Evolutionary conservation across 2,329 filamentous ascomycete genomes (phyloP), one percentile per base, ranked within the genome.

Genomic region (Alternaria atra): DNA sequence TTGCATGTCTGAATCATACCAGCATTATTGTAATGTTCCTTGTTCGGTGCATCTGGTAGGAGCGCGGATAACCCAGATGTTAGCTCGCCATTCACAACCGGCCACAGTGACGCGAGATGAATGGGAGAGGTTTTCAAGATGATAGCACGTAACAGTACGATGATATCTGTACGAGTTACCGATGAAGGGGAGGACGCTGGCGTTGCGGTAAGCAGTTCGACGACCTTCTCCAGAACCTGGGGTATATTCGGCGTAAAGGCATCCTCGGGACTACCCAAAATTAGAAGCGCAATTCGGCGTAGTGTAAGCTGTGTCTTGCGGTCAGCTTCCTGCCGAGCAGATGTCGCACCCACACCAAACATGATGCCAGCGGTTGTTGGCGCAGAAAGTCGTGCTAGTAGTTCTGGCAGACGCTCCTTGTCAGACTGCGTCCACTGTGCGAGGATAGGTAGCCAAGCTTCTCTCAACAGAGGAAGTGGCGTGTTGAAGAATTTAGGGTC

Each of bases 311-410:
- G 94, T 1, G 94, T 93, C 79, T 91, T 95, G 59, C 94, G 90
- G 78, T 99, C 95, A 6, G 96, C 93, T 80, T 99, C 95, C n/a
- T 96, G 86, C 60, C 95, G 87, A 35, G 95, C 95, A 43, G 94
- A 96, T 23, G 92, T 93, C 6, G 95, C 95, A 10, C 96, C 96
- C 0, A 99, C 95, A n/a, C 95, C 95, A 73, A 99, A 99, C 76
- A 99, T 94, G 69, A 99, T 96, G 8, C 95, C 95, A 0, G 96
- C 95, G 13, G 94, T 94, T 1, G 94, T 93, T 6, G 95, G 95
- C 4, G 94, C 87, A 6, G 89, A 89, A 63, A 99, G 86, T 20
- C 93, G 90, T 37, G 87, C 84, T 8, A 98, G 80, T 4, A 97
- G 83, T 63, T 99, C 95, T 0, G 89, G 83, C 80, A 99, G 86